These are phyloP conservation scores for Aspergillus bertholletiae DNA, from an alignment of 495 filamentous ascomycete genomes.

Conservation along the genomic window DNA sequence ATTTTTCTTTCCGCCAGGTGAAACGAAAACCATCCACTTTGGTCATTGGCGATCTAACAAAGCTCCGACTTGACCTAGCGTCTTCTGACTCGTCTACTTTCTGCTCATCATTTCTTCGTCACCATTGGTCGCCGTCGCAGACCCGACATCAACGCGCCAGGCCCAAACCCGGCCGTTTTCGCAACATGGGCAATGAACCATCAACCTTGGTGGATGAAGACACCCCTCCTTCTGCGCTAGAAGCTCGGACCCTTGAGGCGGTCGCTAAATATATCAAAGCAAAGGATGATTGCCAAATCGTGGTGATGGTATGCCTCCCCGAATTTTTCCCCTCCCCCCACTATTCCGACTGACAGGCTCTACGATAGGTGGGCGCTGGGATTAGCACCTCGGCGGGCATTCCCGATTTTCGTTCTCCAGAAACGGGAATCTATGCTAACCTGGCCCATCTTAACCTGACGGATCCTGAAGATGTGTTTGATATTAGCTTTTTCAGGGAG, in stretches of 20 bases:
- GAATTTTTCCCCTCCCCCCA: not conserved
- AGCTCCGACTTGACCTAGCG: not conserved
- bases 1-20: not conserved
- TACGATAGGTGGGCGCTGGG: conserved; percentile 43
- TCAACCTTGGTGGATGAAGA: conserved; percentile 61
- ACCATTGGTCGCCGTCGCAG: conserved; percentile 36
- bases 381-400: conserved; percentile 82
- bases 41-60: not conserved
- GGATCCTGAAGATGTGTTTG: conserved; percentile 74
- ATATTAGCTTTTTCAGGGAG: conserved; percentile 77
- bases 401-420: conserved; percentile 83
- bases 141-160: conserved; percentile 22
- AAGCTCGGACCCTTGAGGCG: conserved; percentile 62
- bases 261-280: conserved; percentile 74
- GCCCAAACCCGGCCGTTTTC: conserved; percentile 18
- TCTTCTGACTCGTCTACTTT: not conserved
- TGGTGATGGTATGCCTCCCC: conserved; percentile 64
- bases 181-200: conserved; percentile 67
- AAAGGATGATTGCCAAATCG: conserved; percentile 62
- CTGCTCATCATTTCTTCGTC: conserved; percentile 2
- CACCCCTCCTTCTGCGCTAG: conserved; percentile 60
- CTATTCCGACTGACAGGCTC: not conserved
- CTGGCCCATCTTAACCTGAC: conserved; percentile 79
- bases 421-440: conserved; percentile 85
- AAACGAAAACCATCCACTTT: not conserved